These are phyloP conservation scores for Cyberlindnera samutprakarnensis DNA, from an alignment of 805 yeast species.

Conservation along the genomic window DNA sequence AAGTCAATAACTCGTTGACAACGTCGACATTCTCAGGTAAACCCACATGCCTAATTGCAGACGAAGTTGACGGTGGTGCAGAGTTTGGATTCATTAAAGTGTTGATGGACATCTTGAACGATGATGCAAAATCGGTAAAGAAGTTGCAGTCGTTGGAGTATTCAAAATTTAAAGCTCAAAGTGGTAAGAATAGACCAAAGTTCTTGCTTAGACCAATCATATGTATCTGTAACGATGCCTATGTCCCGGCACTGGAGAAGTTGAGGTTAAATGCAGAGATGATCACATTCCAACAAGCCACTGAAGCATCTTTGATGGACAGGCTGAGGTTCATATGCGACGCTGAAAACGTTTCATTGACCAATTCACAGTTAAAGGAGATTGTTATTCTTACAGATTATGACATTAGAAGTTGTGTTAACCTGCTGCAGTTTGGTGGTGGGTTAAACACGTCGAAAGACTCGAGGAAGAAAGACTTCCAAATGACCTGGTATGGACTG, in stretches of 20 bases:
- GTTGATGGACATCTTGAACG: slow-evolving; percentile 46
- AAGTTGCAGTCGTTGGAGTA: slow-evolving; percentile 21
- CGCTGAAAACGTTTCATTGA: slow-evolving; percentile 43
- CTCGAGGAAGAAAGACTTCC: slow-evolving; percentile 46
- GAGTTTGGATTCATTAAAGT: slow-evolving; percentile 57
- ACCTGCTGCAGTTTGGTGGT: slow-evolving; percentile 62
- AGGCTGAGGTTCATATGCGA: slow-evolving; percentile 46
- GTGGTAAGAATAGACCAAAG: slow-evolving; percentile 28
- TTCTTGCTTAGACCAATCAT: slow-evolving; percentile 76
- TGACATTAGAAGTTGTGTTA: slow-evolving; percentile 81
- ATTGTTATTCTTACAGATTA: slow-evolving; percentile 67
- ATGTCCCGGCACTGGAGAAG: slow-evolving; percentile 65
- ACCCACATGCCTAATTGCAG: slow-evolving; percentile 79
- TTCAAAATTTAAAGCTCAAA: slow-evolving; percentile 20
- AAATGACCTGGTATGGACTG: slow-evolving; percentile 58
- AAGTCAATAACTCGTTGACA: slow-evolving; percentile 53
- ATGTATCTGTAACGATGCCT: slow-evolving; percentile 85
- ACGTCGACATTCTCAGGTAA: slow-evolving; percentile 58
- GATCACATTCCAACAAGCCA: slow-evolving; percentile 55
- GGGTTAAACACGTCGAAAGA: slow-evolving; percentile 14
- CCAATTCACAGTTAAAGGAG: slow-evolving; percentile 48
- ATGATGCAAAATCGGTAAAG: slow-evolving; percentile 49
- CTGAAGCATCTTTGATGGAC: slow-evolving; percentile 36
- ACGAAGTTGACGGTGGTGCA: slow-evolving; percentile 81
- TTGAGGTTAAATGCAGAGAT: slow-evolving; percentile 70